These are phyloP conservation scores for Terfezia boudieri DNA, from an alignment of 495 filamentous ascomycete genomes.

Conservation along the genomic window DNA sequence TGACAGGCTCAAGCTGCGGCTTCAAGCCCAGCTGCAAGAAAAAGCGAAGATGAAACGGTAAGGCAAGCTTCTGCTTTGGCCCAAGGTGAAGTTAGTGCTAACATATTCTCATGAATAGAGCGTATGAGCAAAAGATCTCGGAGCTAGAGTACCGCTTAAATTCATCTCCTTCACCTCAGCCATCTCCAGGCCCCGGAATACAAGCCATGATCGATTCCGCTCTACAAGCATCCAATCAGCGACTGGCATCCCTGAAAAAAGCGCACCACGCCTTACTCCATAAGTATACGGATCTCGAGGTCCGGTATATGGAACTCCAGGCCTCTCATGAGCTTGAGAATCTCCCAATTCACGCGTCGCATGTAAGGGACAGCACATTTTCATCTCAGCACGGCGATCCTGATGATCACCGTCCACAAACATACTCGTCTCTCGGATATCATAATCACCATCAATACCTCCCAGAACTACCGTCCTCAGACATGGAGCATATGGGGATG, in stretches of 20 bases:
- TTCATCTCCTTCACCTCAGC: conserved; percentile 15
- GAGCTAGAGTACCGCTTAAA: conserved; percentile 23
- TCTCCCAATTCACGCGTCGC: neutral
- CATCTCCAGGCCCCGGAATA: conserved; percentile 15
- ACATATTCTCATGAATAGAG: conserved; percentile 24
- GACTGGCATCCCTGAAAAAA: conserved; percentile 26
- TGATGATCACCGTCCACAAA: neutral
- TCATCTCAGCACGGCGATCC: neutral
- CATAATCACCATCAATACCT: neutral
- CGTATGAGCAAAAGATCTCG: conserved; percentile 24
- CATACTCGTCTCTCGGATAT: neutral
- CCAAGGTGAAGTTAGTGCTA: neutral
- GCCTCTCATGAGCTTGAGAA: conserved; percentile 14
- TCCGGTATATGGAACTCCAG: conserved; percentile 21
- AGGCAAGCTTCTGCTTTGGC: neutral
- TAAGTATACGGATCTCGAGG: conserved; percentile 21
- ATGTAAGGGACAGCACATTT: neutral
- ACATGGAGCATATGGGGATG: neutral
- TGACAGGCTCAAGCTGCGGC: conserved; percentile 27
- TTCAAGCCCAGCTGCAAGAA: conserved; percentile 32
- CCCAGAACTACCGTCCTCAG: neutral
- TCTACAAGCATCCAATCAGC: conserved; percentile 22
- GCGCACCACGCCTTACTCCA: conserved; percentile 20
- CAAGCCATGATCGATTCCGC: conserved; percentile 29
- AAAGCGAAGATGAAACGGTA: conserved; percentile 23